phyloP scores from a whole-genome alignment of 306 rosid species.

The Echinosophora koreensis region DNA sequence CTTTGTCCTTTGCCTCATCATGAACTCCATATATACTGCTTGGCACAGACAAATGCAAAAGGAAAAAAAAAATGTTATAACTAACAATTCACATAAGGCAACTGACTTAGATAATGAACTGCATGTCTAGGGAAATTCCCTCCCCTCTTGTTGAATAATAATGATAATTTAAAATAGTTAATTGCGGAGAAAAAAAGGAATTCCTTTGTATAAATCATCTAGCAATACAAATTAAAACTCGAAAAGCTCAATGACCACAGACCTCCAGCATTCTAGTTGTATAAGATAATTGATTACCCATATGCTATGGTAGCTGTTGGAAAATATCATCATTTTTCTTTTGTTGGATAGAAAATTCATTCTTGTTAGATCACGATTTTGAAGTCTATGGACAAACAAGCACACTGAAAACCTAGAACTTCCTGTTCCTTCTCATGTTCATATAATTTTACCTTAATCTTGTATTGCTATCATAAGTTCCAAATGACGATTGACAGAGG shows the following conservation, averaged over 20 bases:
- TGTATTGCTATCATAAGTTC: constrained; percentile 9
- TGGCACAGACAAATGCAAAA: constrained; percentile 20
- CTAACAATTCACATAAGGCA: constrained; percentile 18
- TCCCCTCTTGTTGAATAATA: not conserved
- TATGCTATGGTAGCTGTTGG: not conserved
- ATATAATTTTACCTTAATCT: not conserved
- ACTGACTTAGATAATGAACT: not conserved
- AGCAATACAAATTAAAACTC: not conserved
- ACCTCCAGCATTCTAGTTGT: not conserved
- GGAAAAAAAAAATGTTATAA: constrained; percentile 21
- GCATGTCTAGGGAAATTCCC: not conserved
- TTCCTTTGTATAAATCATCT: not conserved
- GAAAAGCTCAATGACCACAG: constrained; percentile 20
- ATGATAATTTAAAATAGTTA: not conserved
- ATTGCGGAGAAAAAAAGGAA: not conserved
- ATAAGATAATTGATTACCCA: not conserved
- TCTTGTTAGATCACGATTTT: constrained; percentile 22
- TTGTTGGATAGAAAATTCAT: not conserved
- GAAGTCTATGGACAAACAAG: constrained; percentile 1
- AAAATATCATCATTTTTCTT: not conserved
- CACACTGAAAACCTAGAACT: constrained; percentile 6
- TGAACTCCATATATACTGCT: constrained; percentile 93
- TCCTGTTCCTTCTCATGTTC: not conserved
- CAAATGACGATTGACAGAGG: not conserved
- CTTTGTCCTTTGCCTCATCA: constrained; percentile 98